Evolutionary conservation across 371 early-diverging fungal species (phyloP), one percentile per base, ranked within the genome.

Genomic region (Mortierella sp.): DNA sequence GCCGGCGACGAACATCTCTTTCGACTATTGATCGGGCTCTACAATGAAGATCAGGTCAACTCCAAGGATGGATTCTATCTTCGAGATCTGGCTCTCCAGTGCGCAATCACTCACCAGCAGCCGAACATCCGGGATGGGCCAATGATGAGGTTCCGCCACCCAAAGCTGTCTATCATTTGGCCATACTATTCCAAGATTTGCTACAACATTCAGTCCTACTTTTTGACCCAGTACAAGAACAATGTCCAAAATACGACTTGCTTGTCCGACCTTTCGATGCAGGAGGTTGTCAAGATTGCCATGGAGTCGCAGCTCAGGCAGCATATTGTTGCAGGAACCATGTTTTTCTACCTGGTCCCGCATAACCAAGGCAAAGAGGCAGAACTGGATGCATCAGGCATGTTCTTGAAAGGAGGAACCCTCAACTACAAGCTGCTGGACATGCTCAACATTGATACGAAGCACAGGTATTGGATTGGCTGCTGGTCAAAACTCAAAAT

Each of bases 311-410:
- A 91, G 69, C 63, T 88, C 37, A 67, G 86, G 60, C 90, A 90
- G 60, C 85, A 88, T 67, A 80, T 85, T 17, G 91, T 92, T 0
- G 91, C 94, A 8, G 89, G 89, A 67, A 85, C 92, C 14, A 80
- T 93, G n/a, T 92, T 90, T 67, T 87, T 89, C 5, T 90, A 87
- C 67, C 83, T 92, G 40, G 90, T 91, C 5, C 92, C 94, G 10
- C 71, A 77, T 16, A 82, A 83, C 29, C 80, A 80, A 59, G 82
- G 80, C 29, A 86, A 37, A 62, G 85, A 49, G 83, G 79, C 70
- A 81, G 82, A 64, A 67, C 83, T 52, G 85, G 85, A 50, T 82
- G 71, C 84, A 4, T 80, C 82, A 3, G 84, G 91, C 4, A 91
- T 87, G 47, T 93, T 86, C 63, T 74, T 88, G 49, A 87, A 86